Base-by-base conservation (phyloP, 768 basidiomycete genomes). In the Hemileccinum impolitum region DNA sequence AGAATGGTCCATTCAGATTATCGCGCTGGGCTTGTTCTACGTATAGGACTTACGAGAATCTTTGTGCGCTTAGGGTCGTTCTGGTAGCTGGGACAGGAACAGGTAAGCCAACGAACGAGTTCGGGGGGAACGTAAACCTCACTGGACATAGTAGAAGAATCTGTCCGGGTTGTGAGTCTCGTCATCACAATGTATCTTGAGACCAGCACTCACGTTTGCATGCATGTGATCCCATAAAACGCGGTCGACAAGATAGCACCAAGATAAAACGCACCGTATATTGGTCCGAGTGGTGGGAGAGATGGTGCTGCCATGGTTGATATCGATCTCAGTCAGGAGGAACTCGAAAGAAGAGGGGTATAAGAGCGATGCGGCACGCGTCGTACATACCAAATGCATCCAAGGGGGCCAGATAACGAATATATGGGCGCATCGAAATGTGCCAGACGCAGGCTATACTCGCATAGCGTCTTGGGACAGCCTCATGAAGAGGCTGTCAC, bases 61-160 rank as follows among this genome's bases (percentile, higher is more conserved):
- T 53, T 53, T 12, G 19, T 44, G 13, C 28, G 52, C 4, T 17
- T 18, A 5, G 43, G 43, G 14, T 53, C 52, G 13, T 49, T 15
- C 17, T 35, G 48, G 13, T 53, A 53, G 8, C 48, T 53, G n/a
- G 14, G 5, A 19, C 15, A 8, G 39, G 18, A 4, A 12, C 9
- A 6, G 1, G n/a, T 30, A 10, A 17, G 48, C 15, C 6, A 1
- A 10, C 21, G 12, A 6, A 23, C 18, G 41, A 45, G 26, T 23
- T 23, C 6, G 23, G 23, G 23, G 23, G 23, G 14, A 19, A 28
- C 14, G 3, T 2, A 11, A 14, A 30, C 12, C 34, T 11, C 30
- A 53, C 52, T 53, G 48, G 17, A 50, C 21, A 5, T 40, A 50
- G 37, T 50, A 53, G 11, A 53, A 50, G 19, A 50, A 53, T 30